Evolutionary conservation across 2,329 filamentous ascomycete species (phyloP), one percentile per base, ranked within the genome.

Genomic region (Epicoccum nigrum): DNA sequence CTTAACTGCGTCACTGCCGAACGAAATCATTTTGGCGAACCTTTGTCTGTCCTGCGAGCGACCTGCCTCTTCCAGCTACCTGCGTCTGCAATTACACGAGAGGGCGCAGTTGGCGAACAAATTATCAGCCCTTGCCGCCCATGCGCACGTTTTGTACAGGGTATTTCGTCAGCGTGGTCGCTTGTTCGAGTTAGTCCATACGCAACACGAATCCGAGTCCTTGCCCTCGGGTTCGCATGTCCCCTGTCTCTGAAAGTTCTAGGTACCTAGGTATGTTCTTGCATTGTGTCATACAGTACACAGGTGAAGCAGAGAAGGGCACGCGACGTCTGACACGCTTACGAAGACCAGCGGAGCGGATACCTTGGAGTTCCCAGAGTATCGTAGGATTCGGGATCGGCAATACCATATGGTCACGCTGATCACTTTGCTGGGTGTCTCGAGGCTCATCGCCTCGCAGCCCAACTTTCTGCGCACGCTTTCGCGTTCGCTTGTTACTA

Each of bases 181-280:
- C 37, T 42, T 17, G 15, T 52, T 52, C 21, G 19, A 34, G 49
- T 44, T 44, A 52, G 49, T 21, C 39, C 19, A 23, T 37, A 28
- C 44, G 43, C 33, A 44, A 52, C 33, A 31, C 43, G 43, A 52
- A 44, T 47, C 49, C 43, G 43, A 52, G 43, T 52, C 49, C 49
- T 47, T 44, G 49, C 49, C 32, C 39, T 52, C 33, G 49, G 49
- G 49, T 43, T 47, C 16, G 43, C 33, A 17, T 39, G 17, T n/a
- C 33, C 49, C 49, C 33, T 47, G 49, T 43, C 16, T 27, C 19
- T 25, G 20, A 25, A 27, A 37, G 31, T 32, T 33, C 42, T 42
- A 38, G 31, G 28, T 43, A n/a, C 16, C 41, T 27, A 23, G 6
- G 6, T 1, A 25, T 25, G 6, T 21, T 13, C 43, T 52, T 28